Conservation (phyloP, 2,329 filamentous ascomycete species). For the Alternaria consortialis region DNA sequence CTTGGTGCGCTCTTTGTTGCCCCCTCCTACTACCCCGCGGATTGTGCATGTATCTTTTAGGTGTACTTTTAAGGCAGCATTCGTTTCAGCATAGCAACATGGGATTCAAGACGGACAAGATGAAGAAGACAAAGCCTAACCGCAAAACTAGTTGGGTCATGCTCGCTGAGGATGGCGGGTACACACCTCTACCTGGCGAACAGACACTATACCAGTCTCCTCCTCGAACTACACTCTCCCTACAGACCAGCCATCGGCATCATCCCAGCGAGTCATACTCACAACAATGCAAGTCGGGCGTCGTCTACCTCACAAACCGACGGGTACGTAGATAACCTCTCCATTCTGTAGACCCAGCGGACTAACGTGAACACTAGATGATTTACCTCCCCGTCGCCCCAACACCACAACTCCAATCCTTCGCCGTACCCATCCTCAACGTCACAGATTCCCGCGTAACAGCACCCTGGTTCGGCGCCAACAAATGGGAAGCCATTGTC, state of each 20-base stretch:
- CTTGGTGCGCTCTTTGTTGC: slow-evolving; percentile 3
- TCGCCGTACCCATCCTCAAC: slow-evolving; percentile 87
- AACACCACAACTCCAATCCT: slow-evolving; percentile 78
- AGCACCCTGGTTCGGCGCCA: slow-evolving; percentile 91
- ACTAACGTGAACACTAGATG: slow-evolving; percentile 63
- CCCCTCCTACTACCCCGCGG: slow-evolving; percentile 17
- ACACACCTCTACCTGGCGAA: slow-evolving; percentile 87
- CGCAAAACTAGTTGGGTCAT: slow-evolving; percentile 81
- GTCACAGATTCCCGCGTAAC: slow-evolving; percentile 85
- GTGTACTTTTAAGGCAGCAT: not conserved
- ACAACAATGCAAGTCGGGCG: slow-evolving; percentile 76
- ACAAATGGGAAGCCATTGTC: slow-evolving; percentile 84
- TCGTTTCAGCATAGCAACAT: slow-evolving; percentile 8
- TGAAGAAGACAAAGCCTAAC: slow-evolving; percentile 44
- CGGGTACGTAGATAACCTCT: slow-evolving; percentile 64
- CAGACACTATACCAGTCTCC: slow-evolving; percentile 82
- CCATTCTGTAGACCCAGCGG: not conserved
- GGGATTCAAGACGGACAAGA: slow-evolving; percentile 19
- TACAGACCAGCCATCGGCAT: slow-evolving; percentile 75
- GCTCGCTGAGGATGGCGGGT: slow-evolving; percentile 76
- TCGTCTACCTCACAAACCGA: slow-evolving; percentile 84
- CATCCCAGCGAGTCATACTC: slow-evolving; percentile 70
- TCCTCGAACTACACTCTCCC: slow-evolving; percentile 77
- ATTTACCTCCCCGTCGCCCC: slow-evolving; percentile 83
- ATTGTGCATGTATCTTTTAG: slow-evolving; percentile 13